Conservation (phyloP, 805 yeast species). For the Pichia thaimueangensis region DNA sequence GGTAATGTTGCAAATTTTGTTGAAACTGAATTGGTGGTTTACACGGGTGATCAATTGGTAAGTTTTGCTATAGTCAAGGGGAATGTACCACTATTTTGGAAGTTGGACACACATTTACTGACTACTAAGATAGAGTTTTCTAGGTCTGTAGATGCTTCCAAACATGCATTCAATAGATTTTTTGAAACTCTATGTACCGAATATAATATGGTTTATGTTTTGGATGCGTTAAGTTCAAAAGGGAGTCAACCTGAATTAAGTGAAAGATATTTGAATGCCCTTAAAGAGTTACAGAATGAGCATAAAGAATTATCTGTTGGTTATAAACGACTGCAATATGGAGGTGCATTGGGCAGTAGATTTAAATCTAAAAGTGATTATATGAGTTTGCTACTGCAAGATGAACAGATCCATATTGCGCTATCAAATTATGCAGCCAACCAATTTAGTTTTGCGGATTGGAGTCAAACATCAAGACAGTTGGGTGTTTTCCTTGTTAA, state of each 20-base stretch:
- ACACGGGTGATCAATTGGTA: conserved; percentile 31
- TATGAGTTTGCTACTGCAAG: conserved; percentile 17
- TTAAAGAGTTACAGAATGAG: conserved; percentile 13
- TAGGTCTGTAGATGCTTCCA: conserved; percentile 47
- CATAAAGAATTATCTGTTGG: conserved; percentile 11
- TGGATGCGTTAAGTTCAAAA: conserved; percentile 41
- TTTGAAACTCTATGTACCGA: conserved; percentile 42
- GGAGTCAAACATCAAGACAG: conserved; percentile 39
- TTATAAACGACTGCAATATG: conserved; percentile 33
- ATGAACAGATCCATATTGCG: conserved; percentile 20
- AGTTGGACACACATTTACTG: conserved; percentile 39
- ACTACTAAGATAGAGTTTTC: conserved; percentile 42
- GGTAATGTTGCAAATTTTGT: conserved; percentile 56
- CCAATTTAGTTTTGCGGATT: conserved; percentile 33
- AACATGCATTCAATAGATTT: conserved; percentile 45
- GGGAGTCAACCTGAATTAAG: conserved; percentile 42
- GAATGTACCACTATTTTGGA: conserved; percentile 52
- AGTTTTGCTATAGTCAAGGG: conserved; percentile 44
- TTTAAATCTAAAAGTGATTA: conserved; percentile 28
- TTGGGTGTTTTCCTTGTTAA: conserved; percentile 45
- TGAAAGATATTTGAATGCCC: conserved; percentile 29
- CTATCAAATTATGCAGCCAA: conserved; percentile 42
- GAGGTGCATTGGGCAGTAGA: conserved; percentile 26
- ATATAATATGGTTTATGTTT: conserved; percentile 43
- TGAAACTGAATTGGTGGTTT: conserved; percentile 44